These are phyloP conservation scores for Erythrobasidium hasegawianum DNA, from an alignment of 1,284 basidiomycete species.

Conservation along the genomic window DNA sequence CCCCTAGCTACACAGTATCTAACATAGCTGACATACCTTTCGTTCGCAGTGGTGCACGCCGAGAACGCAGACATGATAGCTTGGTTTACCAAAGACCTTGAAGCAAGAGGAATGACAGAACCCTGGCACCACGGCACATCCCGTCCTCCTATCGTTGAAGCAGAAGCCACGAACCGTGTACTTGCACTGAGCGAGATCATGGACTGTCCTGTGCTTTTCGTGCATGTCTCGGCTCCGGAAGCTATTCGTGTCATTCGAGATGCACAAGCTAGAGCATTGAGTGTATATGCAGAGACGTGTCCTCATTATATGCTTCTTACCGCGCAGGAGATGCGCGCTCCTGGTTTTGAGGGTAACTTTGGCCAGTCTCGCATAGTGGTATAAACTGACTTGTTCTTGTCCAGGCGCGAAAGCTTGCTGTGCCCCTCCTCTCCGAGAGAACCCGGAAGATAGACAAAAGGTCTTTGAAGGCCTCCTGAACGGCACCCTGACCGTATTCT, in stretches of 20 bases:
- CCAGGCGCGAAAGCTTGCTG: slow-evolving; percentile 44
- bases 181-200: slow-evolving; percentile 44
- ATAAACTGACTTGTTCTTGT: not conserved
- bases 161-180: slow-evolving; percentile 45
- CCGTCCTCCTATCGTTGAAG: slow-evolving; percentile 43
- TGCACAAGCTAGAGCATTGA: slow-evolving; percentile 35
- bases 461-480: slow-evolving; percentile 45
- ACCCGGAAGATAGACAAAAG: slow-evolving; percentile 40
- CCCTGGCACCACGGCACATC: slow-evolving; percentile 44
- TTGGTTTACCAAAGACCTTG: slow-evolving; percentile 41
- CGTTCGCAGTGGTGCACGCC: slow-evolving; percentile 43
- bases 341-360: slow-evolving; percentile 36
- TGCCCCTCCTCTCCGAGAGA: slow-evolving; percentile 43
- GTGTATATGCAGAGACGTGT: slow-evolving; percentile 46
- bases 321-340: slow-evolving; percentile 40
- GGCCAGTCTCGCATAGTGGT: no score
- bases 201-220: slow-evolving; percentile 45
- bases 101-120: slow-evolving; percentile 40
- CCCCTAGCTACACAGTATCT: not conserved
- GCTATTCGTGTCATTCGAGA: no score
- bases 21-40: not conserved
- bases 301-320: slow-evolving; percentile 44
- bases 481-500: slow-evolving; percentile 44
- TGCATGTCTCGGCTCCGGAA: slow-evolving; percentile 43
- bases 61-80: slow-evolving; percentile 47